Evolutionary conservation across 257 asterid genomes (phyloP).

Genomic region (Solanum arcanum): DNA sequence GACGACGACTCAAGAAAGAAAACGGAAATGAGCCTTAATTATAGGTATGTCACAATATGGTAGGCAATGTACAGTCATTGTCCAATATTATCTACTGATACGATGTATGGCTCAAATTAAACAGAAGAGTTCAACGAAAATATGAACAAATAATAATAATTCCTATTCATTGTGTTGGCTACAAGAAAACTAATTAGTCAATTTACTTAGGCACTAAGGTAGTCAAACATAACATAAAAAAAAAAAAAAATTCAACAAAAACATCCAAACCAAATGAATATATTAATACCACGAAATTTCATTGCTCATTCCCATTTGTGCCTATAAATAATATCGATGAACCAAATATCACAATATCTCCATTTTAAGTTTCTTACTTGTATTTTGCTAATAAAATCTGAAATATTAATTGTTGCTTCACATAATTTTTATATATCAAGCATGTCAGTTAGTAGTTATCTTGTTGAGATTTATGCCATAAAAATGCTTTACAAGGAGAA

Average conservation of each 20-base stretch:
- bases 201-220: not conserved
- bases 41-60: not conserved
- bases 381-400: not conserved
- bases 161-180: not conserved
- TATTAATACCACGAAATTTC: not conserved
- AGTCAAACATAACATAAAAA: not conserved
- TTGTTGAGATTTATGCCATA: conserved; percentile 22
- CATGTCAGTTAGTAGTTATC: not conserved
- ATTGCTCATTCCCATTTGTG: not conserved
- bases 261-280: not conserved
- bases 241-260: not conserved
- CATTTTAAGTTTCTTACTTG: not conserved
- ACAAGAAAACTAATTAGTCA: not conserved
- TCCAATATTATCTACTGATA: not conserved
- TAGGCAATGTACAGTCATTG: not conserved
- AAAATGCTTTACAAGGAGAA: conserved; percentile 12
- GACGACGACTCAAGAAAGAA: not conserved
- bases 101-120: not conserved
- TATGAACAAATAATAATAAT: not conserved
- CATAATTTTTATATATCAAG: not conserved
- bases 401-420: not conserved
- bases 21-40: not conserved
- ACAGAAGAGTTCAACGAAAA: not conserved
- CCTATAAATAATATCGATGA: not conserved
- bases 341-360: not conserved